Percentiles rank a stretch among this genome's conserved stretches.
phyloP scores from a whole-genome alignment of 495 filamentous ascomycete genomes.

The Penicillium fimorum region DNA sequence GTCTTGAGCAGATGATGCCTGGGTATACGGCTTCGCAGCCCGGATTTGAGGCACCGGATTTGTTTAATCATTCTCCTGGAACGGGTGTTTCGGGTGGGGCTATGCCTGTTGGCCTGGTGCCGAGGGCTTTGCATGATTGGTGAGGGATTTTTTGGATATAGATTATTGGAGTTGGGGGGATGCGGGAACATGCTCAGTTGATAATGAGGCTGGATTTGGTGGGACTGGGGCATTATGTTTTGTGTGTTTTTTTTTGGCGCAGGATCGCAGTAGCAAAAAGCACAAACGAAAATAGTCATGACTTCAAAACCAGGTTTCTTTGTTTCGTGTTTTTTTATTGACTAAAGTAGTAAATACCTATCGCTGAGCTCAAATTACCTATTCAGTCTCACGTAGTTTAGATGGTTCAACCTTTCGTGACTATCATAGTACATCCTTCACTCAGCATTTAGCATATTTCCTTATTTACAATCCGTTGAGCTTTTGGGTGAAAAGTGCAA shows the following conservation, averaged over 20 bases:
- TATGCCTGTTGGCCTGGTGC: slow-evolving; percentile 29
- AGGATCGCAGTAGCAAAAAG: background rate
- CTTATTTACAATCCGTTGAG: too few relatives aligned
- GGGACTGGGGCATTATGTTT: background rate
- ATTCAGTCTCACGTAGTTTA: too few relatives aligned
- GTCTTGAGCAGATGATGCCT: slow-evolving; percentile 29
- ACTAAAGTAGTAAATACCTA: background rate
- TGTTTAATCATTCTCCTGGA: slow-evolving; percentile 19
- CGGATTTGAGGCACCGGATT: slow-evolving; percentile 13
- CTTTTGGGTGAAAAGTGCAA: too few relatives aligned
- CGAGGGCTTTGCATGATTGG: slow-evolving; percentile 29
- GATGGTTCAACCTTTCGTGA: too few relatives aligned
- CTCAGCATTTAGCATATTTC: too few relatives aligned
- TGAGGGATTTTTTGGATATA: slow-evolving; percentile 7
- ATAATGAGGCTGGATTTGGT: background rate
- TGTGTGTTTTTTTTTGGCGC: background rate
- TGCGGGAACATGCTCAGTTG: background rate
- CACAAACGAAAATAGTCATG: background rate
- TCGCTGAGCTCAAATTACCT: background rate
- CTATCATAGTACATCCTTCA: too few relatives aligned
- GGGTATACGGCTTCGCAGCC: slow-evolving; percentile 17
- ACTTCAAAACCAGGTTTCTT: background rate
- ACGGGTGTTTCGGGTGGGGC: slow-evolving; percentile 24
- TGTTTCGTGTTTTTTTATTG: background rate
- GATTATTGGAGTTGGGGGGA: slow-evolving; percentile 4